A percentile compares a stretch with the other conserved stretches of the same genome.
These are phyloP conservation scores for Dianthus caryophyllus DNA, from an alignment of 148 eudicot species.

Conservation along the genomic window DNA sequence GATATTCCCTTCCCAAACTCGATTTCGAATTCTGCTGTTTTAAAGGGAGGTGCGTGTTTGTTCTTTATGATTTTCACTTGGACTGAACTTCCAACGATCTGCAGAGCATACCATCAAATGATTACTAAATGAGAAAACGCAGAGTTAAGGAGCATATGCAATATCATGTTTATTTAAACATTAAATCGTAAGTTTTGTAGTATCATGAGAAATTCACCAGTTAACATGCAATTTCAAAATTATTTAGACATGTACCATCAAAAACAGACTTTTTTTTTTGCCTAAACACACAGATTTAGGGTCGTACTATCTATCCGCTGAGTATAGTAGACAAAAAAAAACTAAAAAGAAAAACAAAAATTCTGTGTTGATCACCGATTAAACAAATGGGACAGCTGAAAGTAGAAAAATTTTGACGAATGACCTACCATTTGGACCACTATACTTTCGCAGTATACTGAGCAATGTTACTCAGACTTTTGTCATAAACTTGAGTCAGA, in stretches of 20 bases:
- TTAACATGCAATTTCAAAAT: no score
- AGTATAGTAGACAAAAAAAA: background rate
- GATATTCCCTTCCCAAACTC: constrained; percentile 91
- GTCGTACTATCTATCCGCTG: background rate
- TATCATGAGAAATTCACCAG: no score
- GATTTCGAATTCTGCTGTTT: constrained; percentile 70
- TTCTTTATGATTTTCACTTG: constrained; percentile 86
- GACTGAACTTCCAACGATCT: constrained; percentile 79
- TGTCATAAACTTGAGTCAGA: no score
- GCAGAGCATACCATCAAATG: constrained; percentile 18
- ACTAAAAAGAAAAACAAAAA: background rate
- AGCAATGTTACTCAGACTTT: no score
- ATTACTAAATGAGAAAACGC: background rate
- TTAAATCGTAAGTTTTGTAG: no score
- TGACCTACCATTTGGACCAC: background rate
- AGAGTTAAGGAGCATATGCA: no score
- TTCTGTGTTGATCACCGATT: background rate
- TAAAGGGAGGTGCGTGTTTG: constrained; percentile 93
- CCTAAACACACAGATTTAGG: no score
- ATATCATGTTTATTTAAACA: background rate
- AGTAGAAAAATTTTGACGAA: background rate
- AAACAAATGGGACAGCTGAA: background rate
- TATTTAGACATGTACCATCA: no score
- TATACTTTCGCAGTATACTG: background rate
- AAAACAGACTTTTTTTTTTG: no score